Conservation (phyloP, 2,329 filamentous ascomycete genomes). For the Orbilia blumenaviensis region DNA sequence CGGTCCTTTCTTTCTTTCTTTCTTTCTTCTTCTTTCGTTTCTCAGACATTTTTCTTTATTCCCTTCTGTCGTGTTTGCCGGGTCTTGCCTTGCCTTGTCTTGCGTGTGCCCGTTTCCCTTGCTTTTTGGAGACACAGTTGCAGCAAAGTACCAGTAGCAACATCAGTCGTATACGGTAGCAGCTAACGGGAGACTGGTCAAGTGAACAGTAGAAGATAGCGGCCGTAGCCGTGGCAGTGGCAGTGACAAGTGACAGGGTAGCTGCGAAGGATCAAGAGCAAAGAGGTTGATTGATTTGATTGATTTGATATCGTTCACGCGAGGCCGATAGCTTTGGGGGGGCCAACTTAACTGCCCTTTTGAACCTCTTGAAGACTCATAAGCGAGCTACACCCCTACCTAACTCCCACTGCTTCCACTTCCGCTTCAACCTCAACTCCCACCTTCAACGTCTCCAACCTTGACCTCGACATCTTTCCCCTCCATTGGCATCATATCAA, state of each 20-base stretch:
- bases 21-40: slow-evolving; percentile 13
- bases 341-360: slow-evolving; percentile 38
- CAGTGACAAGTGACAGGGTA: not conserved
- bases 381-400: slow-evolving; percentile 53
- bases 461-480: slow-evolving; percentile 51
- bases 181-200: slow-evolving; percentile 13
- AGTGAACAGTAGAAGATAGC: slow-evolving; percentile 27
- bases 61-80: not conserved
- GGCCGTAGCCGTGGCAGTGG: no score
- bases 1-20: slow-evolving; percentile 50
- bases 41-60: not conserved
- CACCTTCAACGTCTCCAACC: slow-evolving; percentile 39
- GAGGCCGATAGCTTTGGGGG: slow-evolving; percentile 46
- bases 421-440: slow-evolving; percentile 41
- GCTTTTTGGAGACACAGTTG: not conserved
- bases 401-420: not conserved
- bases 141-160: no score
- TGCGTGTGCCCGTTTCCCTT: no score
- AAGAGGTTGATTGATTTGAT: not conserved
- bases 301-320: slow-evolving; percentile 35
- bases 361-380: slow-evolving; percentile 51
- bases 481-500: slow-evolving; percentile 48
- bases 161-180: no score
- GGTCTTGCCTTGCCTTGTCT: no score
- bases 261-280: slow-evolving; percentile 41